A percentile compares a stretch with the other conserved stretches of the same genome.
These are phyloP conservation scores for Starmerella riodocensis DNA, from an alignment of 805 yeast species.

Conservation along the genomic window DNA sequence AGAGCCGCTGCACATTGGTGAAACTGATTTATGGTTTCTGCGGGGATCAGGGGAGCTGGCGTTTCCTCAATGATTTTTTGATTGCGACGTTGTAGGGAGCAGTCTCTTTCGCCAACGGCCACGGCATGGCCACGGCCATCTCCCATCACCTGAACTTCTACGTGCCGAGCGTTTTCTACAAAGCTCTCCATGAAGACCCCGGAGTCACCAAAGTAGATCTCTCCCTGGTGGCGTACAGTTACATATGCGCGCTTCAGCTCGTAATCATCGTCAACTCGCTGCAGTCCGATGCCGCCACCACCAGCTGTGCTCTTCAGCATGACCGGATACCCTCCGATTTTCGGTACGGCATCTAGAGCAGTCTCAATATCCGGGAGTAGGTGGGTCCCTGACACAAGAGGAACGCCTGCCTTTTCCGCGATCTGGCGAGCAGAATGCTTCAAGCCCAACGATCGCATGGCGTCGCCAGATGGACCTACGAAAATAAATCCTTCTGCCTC, in stretches of 20 bases:
- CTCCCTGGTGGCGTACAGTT: conserved; percentile 88
- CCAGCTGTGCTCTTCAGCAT: conserved; percentile 98
- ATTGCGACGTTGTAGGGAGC: conserved; percentile 93
- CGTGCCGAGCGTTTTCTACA: conserved; percentile 91
- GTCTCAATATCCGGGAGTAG: conserved; percentile 57
- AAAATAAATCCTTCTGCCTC: conserved; percentile 70
- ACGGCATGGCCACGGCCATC: conserved; percentile 89
- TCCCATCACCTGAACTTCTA: conserved; percentile 92
- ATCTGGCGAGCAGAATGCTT: conserved; percentile 95
- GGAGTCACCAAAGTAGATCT: conserved; percentile 82
- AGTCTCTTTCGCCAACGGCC: conserved; percentile 93
- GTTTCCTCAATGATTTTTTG: conserved; percentile 95
- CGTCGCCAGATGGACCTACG: conserved; percentile 94
- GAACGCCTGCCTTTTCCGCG: conserved; percentile 84
- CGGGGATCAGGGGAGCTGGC: conserved; percentile 91
- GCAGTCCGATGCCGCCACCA: conserved; percentile 98
- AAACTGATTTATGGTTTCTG: conserved; percentile 57
- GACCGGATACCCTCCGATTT: conserved; percentile 60
- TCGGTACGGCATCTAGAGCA: conserved; percentile 61
- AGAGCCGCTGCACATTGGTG: conserved; percentile 74
- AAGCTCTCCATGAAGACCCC: conserved; percentile 93
- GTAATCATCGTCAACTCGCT: conserved; percentile 69
- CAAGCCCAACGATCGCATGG: conserved; percentile 79
- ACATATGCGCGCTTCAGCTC: conserved; percentile 78
- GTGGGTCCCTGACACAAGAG: conserved; percentile 95